Conservation (phyloP, 352 stramenopile species). For the Phytopythium ostracodes region DNA sequence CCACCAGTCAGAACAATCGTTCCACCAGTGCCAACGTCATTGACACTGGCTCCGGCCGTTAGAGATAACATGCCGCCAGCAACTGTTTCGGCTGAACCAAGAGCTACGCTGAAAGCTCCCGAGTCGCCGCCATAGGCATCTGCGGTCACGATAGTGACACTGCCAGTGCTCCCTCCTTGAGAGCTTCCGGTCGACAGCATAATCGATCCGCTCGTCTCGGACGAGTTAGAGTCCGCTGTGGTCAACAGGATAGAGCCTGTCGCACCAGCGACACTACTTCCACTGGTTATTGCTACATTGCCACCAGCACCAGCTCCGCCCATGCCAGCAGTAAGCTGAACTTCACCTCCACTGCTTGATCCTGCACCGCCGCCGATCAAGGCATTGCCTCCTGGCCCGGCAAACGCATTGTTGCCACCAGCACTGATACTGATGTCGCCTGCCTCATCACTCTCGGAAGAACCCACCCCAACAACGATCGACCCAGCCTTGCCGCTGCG, state of each 20-base stretch:
- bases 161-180: slow-evolving; percentile 23
- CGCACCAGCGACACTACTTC: slow-evolving; percentile 12
- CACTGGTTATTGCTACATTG: slow-evolving; percentile 19
- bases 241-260: slow-evolving; percentile 24
- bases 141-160: slow-evolving; percentile 24
- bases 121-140: slow-evolving; percentile 21
- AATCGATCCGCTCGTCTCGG: slow-evolving; percentile 24
- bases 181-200: slow-evolving; percentile 25
- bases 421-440: slow-evolving; percentile 10
- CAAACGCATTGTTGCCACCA: not conserved
- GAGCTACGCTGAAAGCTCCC: slow-evolving; percentile 23
- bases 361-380: slow-evolving; percentile 14
- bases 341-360: slow-evolving; percentile 12
- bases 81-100: slow-evolving; percentile 20
- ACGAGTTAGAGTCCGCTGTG: slow-evolving; percentile 18
- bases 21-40: slow-evolving; percentile 15
- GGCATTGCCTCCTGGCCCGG: slow-evolving; percentile 13
- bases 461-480: slow-evolving; percentile 22
- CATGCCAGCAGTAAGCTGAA: slow-evolving; percentile 16
- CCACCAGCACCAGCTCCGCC: slow-evolving; percentile 15
- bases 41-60: slow-evolving; percentile 19
- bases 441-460: slow-evolving; percentile 9
- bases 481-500: slow-evolving; percentile 17
- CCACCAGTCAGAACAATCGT: not conserved
- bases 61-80: slow-evolving; percentile 22